Evolutionary conservation across 106 monocot species (phyloP).

Genomic region (Chionographis japonica): DNA sequence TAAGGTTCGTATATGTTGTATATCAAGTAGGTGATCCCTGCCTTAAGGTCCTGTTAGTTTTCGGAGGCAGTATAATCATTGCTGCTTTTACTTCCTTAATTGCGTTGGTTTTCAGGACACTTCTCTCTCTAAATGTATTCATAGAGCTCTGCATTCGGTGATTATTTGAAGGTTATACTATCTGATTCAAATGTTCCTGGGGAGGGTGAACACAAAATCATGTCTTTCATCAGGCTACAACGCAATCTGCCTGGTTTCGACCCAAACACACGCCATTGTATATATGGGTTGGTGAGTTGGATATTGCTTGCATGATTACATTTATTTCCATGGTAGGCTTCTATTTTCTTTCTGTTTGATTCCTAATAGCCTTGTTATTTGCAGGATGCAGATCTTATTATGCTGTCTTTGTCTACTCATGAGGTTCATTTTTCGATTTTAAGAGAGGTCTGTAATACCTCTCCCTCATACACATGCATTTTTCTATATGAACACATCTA

Average conservation of each 20-base stretch:
- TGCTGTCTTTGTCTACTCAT: constrained; percentile 94
- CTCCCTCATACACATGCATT: neutral
- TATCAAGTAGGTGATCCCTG: constrained; percentile 19
- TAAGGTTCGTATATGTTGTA: constrained; percentile 56
- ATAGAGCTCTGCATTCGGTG: constrained; percentile 62
- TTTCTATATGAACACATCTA: no score
- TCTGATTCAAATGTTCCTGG: constrained; percentile 99
- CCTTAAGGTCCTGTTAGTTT: constrained; percentile 21
- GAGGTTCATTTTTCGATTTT: constrained; percentile 96
- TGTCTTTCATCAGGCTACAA: constrained; percentile 93
- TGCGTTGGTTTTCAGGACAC: constrained; percentile 57
- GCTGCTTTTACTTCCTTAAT: constrained; percentile 62
- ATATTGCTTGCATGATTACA: neutral
- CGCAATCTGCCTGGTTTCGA: constrained; percentile 83
- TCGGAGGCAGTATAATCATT: constrained; percentile 39
- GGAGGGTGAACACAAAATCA: constrained; percentile 97
- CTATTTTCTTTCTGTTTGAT: neutral
- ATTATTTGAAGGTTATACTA: constrained; percentile 89
- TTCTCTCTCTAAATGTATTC: constrained; percentile 66
- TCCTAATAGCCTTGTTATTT: constrained; percentile 1
- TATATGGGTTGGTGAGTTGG: constrained; percentile 83
- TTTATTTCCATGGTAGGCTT: neutral
- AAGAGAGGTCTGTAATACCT: constrained; percentile 60
- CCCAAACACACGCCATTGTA: constrained; percentile 88
- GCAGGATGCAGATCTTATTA: constrained; percentile 98